Evolutionary conservation across 805 yeast genomes (phyloP).

Genomic region (Candida sithepensis): DNA sequence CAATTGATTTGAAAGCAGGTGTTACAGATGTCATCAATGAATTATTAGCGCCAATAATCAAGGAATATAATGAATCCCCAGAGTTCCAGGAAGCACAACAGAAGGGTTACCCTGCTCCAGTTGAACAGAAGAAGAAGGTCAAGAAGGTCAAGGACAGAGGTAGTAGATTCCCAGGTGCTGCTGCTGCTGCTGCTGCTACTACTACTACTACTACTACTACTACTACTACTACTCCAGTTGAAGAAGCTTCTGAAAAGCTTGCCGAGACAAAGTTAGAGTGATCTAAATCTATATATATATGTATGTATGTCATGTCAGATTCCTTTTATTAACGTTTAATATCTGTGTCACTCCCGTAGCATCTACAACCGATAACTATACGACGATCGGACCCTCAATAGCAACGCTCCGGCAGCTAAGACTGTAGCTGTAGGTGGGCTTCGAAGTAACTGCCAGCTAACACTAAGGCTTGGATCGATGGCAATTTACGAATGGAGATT

Average conservation of each 20-base stretch:
- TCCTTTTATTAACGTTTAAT: neutral
- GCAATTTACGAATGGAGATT: too few relatives aligned
- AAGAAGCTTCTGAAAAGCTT: conserved; percentile 35
- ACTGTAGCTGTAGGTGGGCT: too few relatives aligned
- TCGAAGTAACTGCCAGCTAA: too few relatives aligned
- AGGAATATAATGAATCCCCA: conserved; percentile 52
- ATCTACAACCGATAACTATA: too few relatives aligned
- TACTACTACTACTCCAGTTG: neutral
- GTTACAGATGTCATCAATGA: conserved; percentile 80
- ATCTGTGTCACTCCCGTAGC: neutral
- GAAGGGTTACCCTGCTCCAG: conserved; percentile 78
- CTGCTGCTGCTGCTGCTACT: too few relatives aligned
- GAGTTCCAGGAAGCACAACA: conserved; percentile 74
- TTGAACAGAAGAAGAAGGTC: conserved; percentile 58
- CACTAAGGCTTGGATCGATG: too few relatives aligned
- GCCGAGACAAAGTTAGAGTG: conserved; percentile 35
- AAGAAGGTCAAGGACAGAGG: conserved; percentile 87
- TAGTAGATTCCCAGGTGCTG: conserved; percentile 62
- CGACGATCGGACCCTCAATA: too few relatives aligned
- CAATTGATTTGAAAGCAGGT: conserved; percentile 92
- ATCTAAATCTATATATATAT: neutral
- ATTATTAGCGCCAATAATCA: conserved; percentile 80
- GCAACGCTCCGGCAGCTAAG: too few relatives aligned
- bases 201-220: too few relatives aligned
- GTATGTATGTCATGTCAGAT: neutral